Evolutionary conservation across 768 basidiomycete genomes (phyloP).

Genomic region (Cyclocybe cylindracea): DNA sequence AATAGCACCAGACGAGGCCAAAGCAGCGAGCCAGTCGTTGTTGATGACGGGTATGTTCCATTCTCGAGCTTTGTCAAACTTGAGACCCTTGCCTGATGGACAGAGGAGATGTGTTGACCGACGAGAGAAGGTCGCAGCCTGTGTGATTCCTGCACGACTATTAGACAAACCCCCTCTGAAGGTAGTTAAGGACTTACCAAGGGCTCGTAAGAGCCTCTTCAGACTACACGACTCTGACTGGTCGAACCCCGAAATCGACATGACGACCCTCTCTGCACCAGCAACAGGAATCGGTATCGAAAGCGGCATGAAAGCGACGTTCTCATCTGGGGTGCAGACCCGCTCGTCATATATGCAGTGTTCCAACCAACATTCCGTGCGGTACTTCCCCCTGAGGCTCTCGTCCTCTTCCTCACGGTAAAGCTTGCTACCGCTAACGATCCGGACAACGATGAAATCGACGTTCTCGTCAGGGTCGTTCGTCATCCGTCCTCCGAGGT

Average conservation of each 20-base stretch:
- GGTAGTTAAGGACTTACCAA: constrained; percentile 47
- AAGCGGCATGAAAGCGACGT: constrained; percentile 73
- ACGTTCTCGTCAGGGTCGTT: constrained; percentile 48
- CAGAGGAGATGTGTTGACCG: constrained; percentile 82
- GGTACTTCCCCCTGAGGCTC: constrained; percentile 51
- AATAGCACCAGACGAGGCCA: constrained; percentile 54
- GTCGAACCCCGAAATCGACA: constrained; percentile 80
- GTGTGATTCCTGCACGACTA: constrained; percentile 45
- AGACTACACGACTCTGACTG: constrained; percentile 68
- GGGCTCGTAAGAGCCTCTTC: constrained; percentile 62
- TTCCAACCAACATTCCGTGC: constrained; percentile 96
- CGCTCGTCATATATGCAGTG: constrained; percentile 76
- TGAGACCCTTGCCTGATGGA: constrained; percentile 65
- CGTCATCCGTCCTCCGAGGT: constrained; percentile 54
- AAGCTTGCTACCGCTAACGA: constrained; percentile 77
- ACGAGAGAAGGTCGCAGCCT: constrained; percentile 61
- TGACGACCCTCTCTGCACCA: constrained; percentile 54
- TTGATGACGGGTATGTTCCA: constrained; percentile 80
- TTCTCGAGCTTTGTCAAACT: constrained; percentile 76
- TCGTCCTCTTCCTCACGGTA: constrained; percentile 57
- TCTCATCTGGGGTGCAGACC: constrained; percentile 67
- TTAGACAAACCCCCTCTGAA: background rate
- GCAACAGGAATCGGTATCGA: constrained; percentile 55
- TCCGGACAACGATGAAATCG: constrained; percentile 68
- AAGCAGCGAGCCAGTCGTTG: constrained; percentile 66